These are phyloP conservation scores for Mrakia gelida DNA, from an alignment of 768 basidiomycete species.

Conservation along the genomic window DNA sequence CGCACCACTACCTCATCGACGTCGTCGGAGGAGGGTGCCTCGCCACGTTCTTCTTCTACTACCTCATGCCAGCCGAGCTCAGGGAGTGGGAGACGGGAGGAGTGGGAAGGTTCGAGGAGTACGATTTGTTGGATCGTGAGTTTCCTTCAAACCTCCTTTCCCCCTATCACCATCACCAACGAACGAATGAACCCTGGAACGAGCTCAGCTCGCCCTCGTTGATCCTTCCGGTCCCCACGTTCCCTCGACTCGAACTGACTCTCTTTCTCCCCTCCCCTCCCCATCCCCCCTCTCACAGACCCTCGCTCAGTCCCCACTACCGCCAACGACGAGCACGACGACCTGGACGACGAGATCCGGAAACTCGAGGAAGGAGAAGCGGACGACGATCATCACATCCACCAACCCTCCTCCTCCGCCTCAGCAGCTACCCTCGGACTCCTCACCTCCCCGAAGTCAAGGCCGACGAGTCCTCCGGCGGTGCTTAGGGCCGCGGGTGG, in stretches of 20 bases:
- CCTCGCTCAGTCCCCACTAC: slow-evolving; percentile 15
- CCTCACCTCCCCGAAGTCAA: background rate
- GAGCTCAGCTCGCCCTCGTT: background rate
- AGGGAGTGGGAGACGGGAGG: slow-evolving; percentile 28
- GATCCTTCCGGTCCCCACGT: background rate
- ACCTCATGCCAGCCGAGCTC: slow-evolving; percentile 77
- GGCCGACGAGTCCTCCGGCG: background rate
- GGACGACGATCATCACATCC: no score
- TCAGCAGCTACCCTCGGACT: background rate
- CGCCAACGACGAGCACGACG: slow-evolving; percentile 29
- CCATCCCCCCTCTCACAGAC: background rate
- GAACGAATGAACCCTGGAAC: background rate
- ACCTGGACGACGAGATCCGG: slow-evolving; percentile 43
- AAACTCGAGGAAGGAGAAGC: slow-evolving; percentile 39
- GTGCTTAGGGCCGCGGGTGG: background rate
- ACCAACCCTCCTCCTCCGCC: slow-evolving; percentile 1
- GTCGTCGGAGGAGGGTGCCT: slow-evolving; percentile 91
- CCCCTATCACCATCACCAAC: background rate
- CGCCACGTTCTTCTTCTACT: slow-evolving; percentile 78
- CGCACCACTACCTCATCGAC: slow-evolving; percentile 88
- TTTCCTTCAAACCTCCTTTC: no score
- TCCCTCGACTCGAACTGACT: background rate
- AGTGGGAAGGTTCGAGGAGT: slow-evolving; percentile 32
- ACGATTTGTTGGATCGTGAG: slow-evolving; percentile 32
- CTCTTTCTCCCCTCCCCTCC: background rate